These are phyloP conservation scores for Zalaria sp. DNA, from an alignment of 2,329 filamentous ascomycete genomes.

Conservation along the genomic window DNA sequence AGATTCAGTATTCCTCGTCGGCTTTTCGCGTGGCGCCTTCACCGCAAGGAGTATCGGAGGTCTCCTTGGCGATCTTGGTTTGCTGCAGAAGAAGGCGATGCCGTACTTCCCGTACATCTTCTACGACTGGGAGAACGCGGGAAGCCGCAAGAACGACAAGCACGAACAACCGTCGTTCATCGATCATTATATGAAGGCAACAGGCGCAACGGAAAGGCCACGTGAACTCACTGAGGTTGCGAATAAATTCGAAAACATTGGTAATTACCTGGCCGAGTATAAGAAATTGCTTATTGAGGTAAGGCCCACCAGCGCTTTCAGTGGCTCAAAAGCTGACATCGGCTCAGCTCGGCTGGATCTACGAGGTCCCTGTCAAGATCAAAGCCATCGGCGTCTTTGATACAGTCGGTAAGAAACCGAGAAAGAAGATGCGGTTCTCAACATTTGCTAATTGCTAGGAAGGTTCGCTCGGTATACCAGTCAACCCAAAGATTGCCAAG, in stretches of 20 bases:
- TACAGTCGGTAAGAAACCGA: slow-evolving; percentile 24
- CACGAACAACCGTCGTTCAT: background rate
- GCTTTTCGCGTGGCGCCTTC: slow-evolving; percentile 28
- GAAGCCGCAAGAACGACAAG: slow-evolving; percentile 3
- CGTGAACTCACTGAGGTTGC: background rate
- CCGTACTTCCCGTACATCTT: slow-evolving; percentile 13
- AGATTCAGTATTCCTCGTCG: slow-evolving; percentile 29
- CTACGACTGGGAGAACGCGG: slow-evolving; percentile 15
- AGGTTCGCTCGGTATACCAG: slow-evolving; percentile 18
- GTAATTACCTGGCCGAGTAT: slow-evolving; percentile 7
- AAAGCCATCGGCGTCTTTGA: slow-evolving; percentile 35
- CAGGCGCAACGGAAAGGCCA: background rate
- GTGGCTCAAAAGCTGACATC: background rate
- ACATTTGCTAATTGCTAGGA: background rate
- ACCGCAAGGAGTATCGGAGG: slow-evolving; percentile 25
- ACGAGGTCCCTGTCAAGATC: slow-evolving; percentile 15
- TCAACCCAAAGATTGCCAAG: slow-evolving; percentile 17
- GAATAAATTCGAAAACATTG: background rate
- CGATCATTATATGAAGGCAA: background rate
- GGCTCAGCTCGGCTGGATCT: slow-evolving; percentile 1
- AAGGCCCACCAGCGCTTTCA: background rate
- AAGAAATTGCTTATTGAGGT: slow-evolving; percentile 3
- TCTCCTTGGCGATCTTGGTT: slow-evolving; percentile 26
- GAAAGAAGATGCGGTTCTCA: background rate
- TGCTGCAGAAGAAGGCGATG: slow-evolving; percentile 18